Evolutionary conservation across 768 basidiomycete species (phyloP).

Genomic region (Hygrophorus russula): DNA sequence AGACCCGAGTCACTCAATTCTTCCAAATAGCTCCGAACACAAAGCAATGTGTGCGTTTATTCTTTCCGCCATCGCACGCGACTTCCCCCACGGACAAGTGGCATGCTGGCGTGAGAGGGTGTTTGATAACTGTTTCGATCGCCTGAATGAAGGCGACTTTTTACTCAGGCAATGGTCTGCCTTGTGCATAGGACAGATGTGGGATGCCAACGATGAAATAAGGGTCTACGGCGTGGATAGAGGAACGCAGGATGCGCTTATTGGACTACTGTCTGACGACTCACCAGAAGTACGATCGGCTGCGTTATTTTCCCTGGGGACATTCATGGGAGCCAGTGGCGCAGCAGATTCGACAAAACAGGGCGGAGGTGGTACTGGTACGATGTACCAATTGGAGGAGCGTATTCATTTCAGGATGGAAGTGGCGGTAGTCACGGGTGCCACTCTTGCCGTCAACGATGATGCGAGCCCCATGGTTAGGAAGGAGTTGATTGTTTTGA

Average conservation of each 20-base stretch:
- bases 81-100: conserved; percentile 76
- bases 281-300: conserved; percentile 91
- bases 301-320: conserved; percentile 83
- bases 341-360: conserved; percentile 51
- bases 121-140: conserved; percentile 78
- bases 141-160: conserved; percentile 84
- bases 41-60: conserved; percentile 99
- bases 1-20: conserved; percentile 32
- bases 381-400: conserved; percentile 66
- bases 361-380: conserved; percentile 81
- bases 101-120: conserved; percentile 76
- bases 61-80: conserved; percentile 81
- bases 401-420: conserved; percentile 81
- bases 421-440: conserved; percentile 83
- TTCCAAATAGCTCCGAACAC: conserved; percentile 94
- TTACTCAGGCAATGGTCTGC: conserved; percentile 90
- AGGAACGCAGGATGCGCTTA: conserved; percentile 74
- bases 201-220: conserved; percentile 88
- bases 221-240: conserved; percentile 73
- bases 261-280: conserved; percentile 70
- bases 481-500: conserved; percentile 84
- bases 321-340: conserved; percentile 85
- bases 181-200: conserved; percentile 88
- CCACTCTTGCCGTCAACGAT: conserved; percentile 79
- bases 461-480: conserved; percentile 96